These are phyloP conservation scores for Trypanosoma melophagium DNA, from an alignment of 208 protist species.

Conservation along the genomic window DNA sequence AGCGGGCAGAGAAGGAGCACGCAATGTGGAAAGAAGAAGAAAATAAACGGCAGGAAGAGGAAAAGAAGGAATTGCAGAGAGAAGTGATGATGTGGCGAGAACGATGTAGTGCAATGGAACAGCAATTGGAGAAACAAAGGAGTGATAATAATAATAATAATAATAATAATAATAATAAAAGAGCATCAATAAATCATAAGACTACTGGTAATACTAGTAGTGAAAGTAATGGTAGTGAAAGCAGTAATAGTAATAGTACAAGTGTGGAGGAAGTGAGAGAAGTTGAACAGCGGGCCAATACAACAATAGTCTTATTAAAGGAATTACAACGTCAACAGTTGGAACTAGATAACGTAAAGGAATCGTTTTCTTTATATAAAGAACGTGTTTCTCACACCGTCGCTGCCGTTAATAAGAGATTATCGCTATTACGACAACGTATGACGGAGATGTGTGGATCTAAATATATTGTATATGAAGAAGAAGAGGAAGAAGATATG, in stretches of 20 bases:
- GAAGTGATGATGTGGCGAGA: neutral
- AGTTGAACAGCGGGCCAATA: neutral
- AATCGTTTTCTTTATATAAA: no score
- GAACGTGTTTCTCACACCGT: no score
- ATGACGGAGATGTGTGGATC: no score
- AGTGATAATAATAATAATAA: neutral
- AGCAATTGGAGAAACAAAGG: neutral
- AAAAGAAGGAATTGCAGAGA: neutral
- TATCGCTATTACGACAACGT: neutral
- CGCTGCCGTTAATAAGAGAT: neutral
- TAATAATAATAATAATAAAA: no score
- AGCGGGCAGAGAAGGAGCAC: slow-evolving; percentile 6
- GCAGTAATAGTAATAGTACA: neutral
- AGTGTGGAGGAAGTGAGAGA: neutral
- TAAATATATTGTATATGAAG: neutral
- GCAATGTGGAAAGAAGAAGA: neutral
- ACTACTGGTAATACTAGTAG: neutral
- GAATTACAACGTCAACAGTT: no score
- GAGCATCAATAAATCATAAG: neutral
- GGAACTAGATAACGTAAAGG: no score
- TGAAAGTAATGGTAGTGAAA: neutral
- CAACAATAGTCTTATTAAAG: no score
- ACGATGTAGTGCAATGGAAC: neutral
- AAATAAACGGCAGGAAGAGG: neutral
- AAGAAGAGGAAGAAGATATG: neutral